Conservation (phyloP, 495 filamentous ascomycete genomes). For the Xylona heveae region DNA sequence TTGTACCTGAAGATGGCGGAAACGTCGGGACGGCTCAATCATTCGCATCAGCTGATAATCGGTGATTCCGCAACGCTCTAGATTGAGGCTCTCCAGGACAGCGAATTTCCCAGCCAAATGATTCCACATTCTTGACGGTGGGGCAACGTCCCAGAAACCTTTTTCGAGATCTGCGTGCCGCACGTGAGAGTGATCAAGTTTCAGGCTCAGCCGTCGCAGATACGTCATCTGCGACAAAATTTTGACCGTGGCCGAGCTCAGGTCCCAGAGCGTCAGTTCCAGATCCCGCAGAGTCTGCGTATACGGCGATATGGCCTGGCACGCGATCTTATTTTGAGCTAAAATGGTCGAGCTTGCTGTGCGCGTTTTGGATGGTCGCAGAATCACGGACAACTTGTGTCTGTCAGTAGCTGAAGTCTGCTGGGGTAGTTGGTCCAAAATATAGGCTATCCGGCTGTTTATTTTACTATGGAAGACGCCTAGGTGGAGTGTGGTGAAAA, state of each 20-base stretch:
- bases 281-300: slow-evolving; percentile 1
- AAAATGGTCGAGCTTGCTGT: too few species aligned
- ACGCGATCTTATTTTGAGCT: too few species aligned
- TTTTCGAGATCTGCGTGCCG: slow-evolving; percentile 1
- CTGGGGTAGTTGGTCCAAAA: background rate
- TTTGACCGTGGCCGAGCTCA: background rate
- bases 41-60: slow-evolving; percentile 4
- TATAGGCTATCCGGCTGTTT: background rate
- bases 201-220: slow-evolving; percentile 8
- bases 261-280: slow-evolving; percentile 4
- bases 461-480: slow-evolving; percentile 4
- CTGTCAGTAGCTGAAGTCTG: background rate
- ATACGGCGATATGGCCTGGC: too few species aligned
- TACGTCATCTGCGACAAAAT: slow-evolving; percentile 5
- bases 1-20: slow-evolving; percentile 3
- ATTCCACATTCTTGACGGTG: background rate
- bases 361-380: background rate
- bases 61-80: slow-evolving; percentile 5
- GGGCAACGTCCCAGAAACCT: slow-evolving; percentile 4
- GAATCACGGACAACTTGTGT: background rate
- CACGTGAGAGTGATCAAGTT: slow-evolving; percentile 9
- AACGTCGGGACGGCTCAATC: background rate
- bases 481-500: background rate
- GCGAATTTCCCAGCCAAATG: slow-evolving; percentile 2
- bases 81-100: slow-evolving; percentile 1